Percentiles rank a stretch among this genome's conserved stretches.
These are phyloP conservation scores for Cucurbita argyrosperma DNA, from an alignment of 306 rosid species.

Conservation along the genomic window DNA sequence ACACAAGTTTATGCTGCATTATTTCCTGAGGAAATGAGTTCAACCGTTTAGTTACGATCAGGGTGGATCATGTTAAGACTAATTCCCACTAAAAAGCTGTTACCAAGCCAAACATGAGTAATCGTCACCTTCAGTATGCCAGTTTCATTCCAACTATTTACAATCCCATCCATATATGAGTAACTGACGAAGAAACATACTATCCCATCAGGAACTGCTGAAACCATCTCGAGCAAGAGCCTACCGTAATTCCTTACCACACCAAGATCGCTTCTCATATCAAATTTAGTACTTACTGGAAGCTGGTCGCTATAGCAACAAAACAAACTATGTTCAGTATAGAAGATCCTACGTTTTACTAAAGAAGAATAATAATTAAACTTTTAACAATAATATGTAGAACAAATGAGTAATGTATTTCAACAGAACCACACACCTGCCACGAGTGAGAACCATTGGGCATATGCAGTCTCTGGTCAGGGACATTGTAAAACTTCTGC, in stretches of 20 bases:
- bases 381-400: neutral
- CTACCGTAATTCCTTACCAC: slow-evolving; percentile 91
- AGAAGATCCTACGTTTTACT: neutral
- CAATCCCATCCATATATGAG: slow-evolving; percentile 91
- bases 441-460: slow-evolving; percentile 99
- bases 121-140: slow-evolving; percentile 67
- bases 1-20: slow-evolving; percentile 93
- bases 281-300: slow-evolving; percentile 90
- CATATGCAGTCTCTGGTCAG: slow-evolving; percentile 95
- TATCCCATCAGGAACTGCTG: slow-evolving; percentile 88
- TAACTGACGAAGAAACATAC: slow-evolving; percentile 91
- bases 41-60: neutral
- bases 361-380: neutral
- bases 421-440: slow-evolving; percentile 42
- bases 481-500: slow-evolving; percentile 97
- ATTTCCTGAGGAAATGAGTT: slow-evolving; percentile 48
- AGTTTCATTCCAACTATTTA: slow-evolving; percentile 88
- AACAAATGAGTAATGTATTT: neutral
- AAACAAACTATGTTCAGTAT: slow-evolving; percentile 9
- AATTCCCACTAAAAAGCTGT: neutral
- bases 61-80: neutral
- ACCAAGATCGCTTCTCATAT: slow-evolving; percentile 96
- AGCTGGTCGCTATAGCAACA: slow-evolving; percentile 76
- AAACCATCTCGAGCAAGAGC: slow-evolving; percentile 89
- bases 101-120: slow-evolving; percentile 5